Evolutionary conservation across 73 alveolate species (phyloP).

Genomic region (Symbiodinium natans): DNA sequence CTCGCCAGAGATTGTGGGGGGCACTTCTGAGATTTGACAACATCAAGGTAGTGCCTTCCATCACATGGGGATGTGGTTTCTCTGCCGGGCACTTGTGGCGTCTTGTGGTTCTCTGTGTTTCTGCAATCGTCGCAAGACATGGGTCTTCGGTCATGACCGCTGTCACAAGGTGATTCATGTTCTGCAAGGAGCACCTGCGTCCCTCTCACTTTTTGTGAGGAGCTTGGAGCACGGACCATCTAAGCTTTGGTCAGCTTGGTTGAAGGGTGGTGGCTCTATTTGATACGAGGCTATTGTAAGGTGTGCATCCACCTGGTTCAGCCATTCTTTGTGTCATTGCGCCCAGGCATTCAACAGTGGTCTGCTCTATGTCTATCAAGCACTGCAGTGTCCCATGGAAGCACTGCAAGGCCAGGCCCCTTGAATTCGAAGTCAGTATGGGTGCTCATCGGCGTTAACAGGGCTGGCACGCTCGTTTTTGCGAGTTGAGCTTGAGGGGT

Average conservation of each 20-base stretch:
- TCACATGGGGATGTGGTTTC: slow-evolving; percentile 70
- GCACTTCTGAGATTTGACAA: too few relatives aligned
- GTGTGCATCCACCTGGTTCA: neutral
- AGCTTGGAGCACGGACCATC: neutral
- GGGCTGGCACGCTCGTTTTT: too few relatives aligned
- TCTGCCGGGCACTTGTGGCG: neutral
- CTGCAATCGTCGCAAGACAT: too few relatives aligned
- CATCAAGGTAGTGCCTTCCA: slow-evolving; percentile 44
- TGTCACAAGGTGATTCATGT: slow-evolving; percentile 26
- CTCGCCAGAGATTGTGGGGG: too few relatives aligned
- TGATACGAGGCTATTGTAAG: too few relatives aligned
- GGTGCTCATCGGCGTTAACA: too few relatives aligned
- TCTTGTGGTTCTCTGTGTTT: neutral
- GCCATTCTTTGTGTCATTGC: neutral
- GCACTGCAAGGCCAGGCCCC: slow-evolving; percentile 49
- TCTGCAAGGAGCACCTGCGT: slow-evolving; percentile 50
- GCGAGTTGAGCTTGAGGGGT: too few relatives aligned
- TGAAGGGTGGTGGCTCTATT: too few relatives aligned
- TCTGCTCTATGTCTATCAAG: slow-evolving; percentile 57
- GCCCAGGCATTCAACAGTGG: slow-evolving; percentile 75
- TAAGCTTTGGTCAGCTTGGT: too few relatives aligned
- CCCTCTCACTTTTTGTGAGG: slow-evolving; percentile 16
- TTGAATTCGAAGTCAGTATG: slow-evolving; percentile 32
- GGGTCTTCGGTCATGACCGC: neutral
- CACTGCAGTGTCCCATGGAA: slow-evolving; percentile 91